Evolutionary conservation across 2,329 filamentous ascomycete genomes (phyloP).

Genomic region (Colletotrichum eremochloae): DNA sequence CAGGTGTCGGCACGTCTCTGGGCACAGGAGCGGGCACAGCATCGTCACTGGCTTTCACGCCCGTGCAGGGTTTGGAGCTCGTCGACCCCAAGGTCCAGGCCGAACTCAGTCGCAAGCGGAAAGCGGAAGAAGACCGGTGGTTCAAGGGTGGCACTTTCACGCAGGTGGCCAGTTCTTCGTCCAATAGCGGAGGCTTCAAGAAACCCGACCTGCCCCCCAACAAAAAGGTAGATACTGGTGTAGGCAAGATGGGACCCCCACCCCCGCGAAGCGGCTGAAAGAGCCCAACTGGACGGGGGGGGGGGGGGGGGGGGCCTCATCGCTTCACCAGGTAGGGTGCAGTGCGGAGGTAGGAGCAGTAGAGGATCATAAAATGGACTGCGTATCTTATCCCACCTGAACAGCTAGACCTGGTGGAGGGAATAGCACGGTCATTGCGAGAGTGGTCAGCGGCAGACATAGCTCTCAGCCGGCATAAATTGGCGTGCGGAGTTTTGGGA

Average conservation of each 20-base stretch:
- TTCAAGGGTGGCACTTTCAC: constrained; percentile 99
- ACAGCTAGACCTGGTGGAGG: constrained; percentile 6
- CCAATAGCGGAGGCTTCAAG: constrained; percentile 78
- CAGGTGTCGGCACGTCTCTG: constrained; percentile 82
- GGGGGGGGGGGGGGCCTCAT: not conserved
- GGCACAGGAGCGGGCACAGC: constrained; percentile 72
- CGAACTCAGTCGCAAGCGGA: constrained; percentile 89
- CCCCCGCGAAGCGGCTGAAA: constrained; percentile 42
- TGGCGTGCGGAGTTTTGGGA: constrained; percentile 34
- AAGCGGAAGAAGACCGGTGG: constrained; percentile 95
- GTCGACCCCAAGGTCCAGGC: constrained; percentile 93
- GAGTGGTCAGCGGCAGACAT: constrained; percentile 14
- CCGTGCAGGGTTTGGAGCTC: constrained; percentile 93
- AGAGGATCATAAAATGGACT: constrained; percentile 14
- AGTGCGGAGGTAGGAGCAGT: not conserved
- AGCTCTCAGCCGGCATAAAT: constrained; percentile 21
- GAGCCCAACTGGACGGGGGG: not conserved
- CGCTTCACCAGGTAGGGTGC: not conserved
- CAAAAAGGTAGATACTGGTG: constrained; percentile 80
- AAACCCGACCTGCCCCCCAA: constrained; percentile 79
- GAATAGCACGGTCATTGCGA: constrained; percentile 4
- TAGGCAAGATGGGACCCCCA: constrained; percentile 64
- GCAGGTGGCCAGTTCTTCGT: constrained; percentile 74
- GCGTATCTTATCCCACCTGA: constrained; percentile 1
- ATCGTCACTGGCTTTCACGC: constrained; percentile 91